Base-by-base conservation (phyloP, 2,329 filamentous ascomycete species). In the Aphanocladium album region DNA sequence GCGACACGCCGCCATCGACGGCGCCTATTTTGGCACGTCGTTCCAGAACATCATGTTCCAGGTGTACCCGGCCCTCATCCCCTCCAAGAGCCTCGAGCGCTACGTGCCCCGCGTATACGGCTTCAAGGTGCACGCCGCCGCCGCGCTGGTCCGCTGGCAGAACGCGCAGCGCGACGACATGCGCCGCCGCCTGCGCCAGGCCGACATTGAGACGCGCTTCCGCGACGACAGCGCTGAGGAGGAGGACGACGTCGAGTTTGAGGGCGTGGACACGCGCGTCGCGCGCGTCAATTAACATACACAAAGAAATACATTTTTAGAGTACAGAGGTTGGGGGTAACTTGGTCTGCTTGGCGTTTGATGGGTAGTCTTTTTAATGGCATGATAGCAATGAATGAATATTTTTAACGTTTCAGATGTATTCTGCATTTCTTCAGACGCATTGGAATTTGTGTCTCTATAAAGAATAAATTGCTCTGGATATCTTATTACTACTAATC, bases 21-120 rank as follows among this genome's bases (percentile, higher is more conserved):
- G 95, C 64, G 95, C 95, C 65, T 99, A 98, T 82, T 99, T 99
- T 68, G 95, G 95, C 67, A 93, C 93, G 52, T 96, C 91, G 2
- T 99, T 99, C 81, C 93, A 97, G 82, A 97, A 97, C 78, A 97
- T 99, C 76, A 86, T 99, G 64, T 98, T 99, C 80, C 95, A 99
- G 75, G 95, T 99, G 60, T 98, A 98, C 73, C 93, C 95, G 6
- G 87, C 90, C 25, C 83, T 99, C 67, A 86, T 96, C 56, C 95
- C 95, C 3, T 80, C 86, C 66, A 99, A 98, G 82, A 91, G 86
- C 67, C 81, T 87, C 64, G 87, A 91, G 65, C 86, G 95, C 66
- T 97, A 98, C 76, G 85, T 93, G 60, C 95, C 95, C 25, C 86
- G 90, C 62, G 89, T 96, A 63, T 99, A 95, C 74, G 95, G 95